Base-by-base conservation (phyloP, 1,284 basidiomycete genomes). In the Lentinus polychrous region DNA sequence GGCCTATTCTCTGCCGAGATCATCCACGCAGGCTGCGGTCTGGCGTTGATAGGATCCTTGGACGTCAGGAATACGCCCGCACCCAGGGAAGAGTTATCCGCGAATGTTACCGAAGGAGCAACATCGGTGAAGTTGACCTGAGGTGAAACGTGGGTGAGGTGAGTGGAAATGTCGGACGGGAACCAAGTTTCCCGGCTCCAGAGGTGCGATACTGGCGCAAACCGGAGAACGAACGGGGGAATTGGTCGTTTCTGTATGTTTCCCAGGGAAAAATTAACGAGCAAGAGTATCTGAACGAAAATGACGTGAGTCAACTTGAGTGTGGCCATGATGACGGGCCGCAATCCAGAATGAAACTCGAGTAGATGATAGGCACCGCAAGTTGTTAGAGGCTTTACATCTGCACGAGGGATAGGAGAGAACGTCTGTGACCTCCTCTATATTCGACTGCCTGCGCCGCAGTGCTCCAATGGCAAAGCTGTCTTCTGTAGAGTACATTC, bases 111-210 rank as follows among this genome's bases (percentile, higher is more conserved):
- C 15, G 51, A 49, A 15, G 24, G 27, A 32, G 57, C 54, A 45
- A 57, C 49, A 14, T 39, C 40, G 6, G 42, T 47, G 47, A 54
- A 49, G 49, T 57, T 42, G 27, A 57, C 49, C 45, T 65, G 43
- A 2, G 64, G 62, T 12, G 55, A 52, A 46, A 63, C 56, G 44
- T 66, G 61, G 31, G 54, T 55, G 20, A 68, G 55, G 52, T 66
- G 64, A 33, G 42, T 49, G 3, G 61, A 51, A 39, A 66, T 53
- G 44, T 66, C 62, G 27, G 65, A 59, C 10, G 66, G 64, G 58
- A 60, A 66, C 52, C 57, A 66, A 14, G 49, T 41, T 51, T 68
- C 67, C 24, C 55, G 35, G 8, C 60, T 59, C 48, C 59, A 56
- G 7, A 67, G 58, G 51, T 65, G 50, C 49, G 63, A 54, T 27